Percentiles rank a stretch among this genome's conserved stretches.
Evolutionary conservation across 1,139 yeast species (phyloP).

Genomic region (Blastobotrys apis): DNA sequence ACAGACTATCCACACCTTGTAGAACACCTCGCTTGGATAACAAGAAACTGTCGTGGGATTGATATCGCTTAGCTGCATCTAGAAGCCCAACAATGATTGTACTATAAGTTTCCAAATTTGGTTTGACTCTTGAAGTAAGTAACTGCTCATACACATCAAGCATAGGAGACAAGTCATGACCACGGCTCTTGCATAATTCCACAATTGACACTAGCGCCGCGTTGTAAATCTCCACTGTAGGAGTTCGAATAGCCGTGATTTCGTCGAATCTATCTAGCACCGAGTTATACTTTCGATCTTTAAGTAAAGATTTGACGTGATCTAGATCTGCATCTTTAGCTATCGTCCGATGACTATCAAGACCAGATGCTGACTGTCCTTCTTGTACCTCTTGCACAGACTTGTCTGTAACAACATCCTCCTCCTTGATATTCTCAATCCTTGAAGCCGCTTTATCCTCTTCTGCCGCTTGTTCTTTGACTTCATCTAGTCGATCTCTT

Average conservation of each 20-base stretch:
- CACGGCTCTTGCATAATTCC: constrained; percentile 12
- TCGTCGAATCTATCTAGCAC: constrained; percentile 16
- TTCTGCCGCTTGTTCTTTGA: neutral
- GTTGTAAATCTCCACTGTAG: constrained; percentile 7
- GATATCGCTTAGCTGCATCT: constrained; percentile 22
- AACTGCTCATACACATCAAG: constrained; percentile 33
- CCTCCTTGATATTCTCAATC: neutral
- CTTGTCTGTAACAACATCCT: neutral
- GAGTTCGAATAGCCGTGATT: neutral
- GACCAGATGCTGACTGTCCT: neutral
- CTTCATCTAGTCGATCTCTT: neutral
- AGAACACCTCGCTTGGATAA: constrained; percentile 11
- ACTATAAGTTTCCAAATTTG: constrained; percentile 32
- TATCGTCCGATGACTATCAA: neutral
- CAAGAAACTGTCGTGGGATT: constrained; percentile 3
- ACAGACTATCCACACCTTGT: constrained; percentile 14
- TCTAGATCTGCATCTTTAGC: neutral
- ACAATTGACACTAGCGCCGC: constrained; percentile 12
- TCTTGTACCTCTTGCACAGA: neutral
- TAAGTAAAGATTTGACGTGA: constrained; percentile 1
- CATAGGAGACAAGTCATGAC: constrained; percentile 21
- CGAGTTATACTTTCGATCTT: constrained; percentile 4
- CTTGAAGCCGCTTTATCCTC: neutral
- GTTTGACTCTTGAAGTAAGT: constrained; percentile 26
- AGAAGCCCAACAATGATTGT: constrained; percentile 29